Percentiles rank a stretch among this genome's conserved stretches.
These are phyloP conservation scores for Haematococcus sp. DNA, from an alignment of 139 green algal genomes.

Conservation along the genomic window DNA sequence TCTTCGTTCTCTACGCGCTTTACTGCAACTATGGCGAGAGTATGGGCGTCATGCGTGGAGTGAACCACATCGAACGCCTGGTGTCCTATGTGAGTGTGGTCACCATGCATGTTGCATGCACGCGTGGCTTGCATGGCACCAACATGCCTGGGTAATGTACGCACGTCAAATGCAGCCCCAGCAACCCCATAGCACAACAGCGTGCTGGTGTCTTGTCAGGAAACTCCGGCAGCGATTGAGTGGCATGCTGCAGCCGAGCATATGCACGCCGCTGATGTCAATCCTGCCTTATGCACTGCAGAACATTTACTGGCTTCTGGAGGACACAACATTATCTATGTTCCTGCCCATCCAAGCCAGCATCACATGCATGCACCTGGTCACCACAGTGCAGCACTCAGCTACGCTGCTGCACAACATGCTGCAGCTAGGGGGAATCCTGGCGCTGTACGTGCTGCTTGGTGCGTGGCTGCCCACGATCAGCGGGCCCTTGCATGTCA, in stretches of 20 bases:
- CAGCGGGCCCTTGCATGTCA: no score
- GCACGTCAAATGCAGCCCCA: no score
- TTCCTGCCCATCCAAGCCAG: conserved; percentile 9
- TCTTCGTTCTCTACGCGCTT: neutral
- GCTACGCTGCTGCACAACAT: neutral
- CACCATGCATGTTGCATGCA: no score
- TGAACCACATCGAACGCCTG: neutral
- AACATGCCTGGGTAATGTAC: no score
- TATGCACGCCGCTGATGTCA: neutral
- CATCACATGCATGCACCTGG: neutral
- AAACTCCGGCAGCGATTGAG: no score
- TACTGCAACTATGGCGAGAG: conserved; percentile 1
- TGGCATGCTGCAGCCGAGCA: no score
- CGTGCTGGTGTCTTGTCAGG: neutral
- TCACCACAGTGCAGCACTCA: neutral
- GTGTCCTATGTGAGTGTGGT: conserved; percentile 6
- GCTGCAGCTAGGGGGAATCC: neutral
- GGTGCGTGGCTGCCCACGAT: neutral
- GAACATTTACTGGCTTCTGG: conserved; percentile 31
- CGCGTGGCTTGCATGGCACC: no score
- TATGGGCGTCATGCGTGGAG: neutral
- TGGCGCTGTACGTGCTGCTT: conserved; percentile 5
- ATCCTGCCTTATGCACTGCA: neutral
- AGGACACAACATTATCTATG: conserved; percentile 15
- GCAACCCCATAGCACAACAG: neutral